Evolutionary conservation across 1,139 yeast genomes (phyloP).

Genomic region (Candida freyschussii): DNA sequence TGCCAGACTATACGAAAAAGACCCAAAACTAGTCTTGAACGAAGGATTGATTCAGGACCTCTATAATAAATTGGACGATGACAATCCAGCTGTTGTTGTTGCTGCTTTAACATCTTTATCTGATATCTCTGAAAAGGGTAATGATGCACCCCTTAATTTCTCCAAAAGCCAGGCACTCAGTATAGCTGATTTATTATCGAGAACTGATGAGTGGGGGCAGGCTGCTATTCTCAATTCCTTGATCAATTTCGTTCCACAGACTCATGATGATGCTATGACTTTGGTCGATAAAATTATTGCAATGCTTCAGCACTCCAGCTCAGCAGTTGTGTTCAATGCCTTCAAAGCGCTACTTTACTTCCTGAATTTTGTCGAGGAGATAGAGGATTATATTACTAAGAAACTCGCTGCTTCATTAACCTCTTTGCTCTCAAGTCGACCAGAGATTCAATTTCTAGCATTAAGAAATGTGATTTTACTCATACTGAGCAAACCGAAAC

Average conservation of each 20-base stretch:
- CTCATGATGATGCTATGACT: conserved; percentile 56
- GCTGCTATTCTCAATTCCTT: conserved; percentile 64
- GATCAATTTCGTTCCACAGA: conserved; percentile 66
- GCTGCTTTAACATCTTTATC: conserved; percentile 68
- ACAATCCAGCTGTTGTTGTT: conserved; percentile 58
- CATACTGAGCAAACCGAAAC: conserved; percentile 59
- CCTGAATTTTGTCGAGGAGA: conserved; percentile 56
- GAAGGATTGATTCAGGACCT: conserved; percentile 48
- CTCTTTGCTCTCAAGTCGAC: conserved; percentile 67
- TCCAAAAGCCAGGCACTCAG: conserved; percentile 52
- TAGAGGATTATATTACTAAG: conserved; percentile 40
- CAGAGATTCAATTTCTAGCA: conserved; percentile 81
- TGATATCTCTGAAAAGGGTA: conserved; percentile 53
- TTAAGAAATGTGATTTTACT: conserved; percentile 76
- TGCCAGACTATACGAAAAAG: conserved; percentile 61
- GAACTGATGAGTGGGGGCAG: conserved; percentile 80
- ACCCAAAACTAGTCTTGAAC: conserved; percentile 42
- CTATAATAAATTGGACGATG: conserved; percentile 53
- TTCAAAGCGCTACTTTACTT: conserved; percentile 68
- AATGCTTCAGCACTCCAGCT: conserved; percentile 72
- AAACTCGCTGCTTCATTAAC: conserved; percentile 70
- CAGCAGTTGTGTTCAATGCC: conserved; percentile 77
- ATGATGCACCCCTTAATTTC: conserved; percentile 45
- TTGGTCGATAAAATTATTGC: conserved; percentile 70
- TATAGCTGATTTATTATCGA: conserved; percentile 41